phyloP scores from a whole-genome alignment of 2,329 filamentous ascomycete genomes.

The Camptophora hylomeconis region DNA sequence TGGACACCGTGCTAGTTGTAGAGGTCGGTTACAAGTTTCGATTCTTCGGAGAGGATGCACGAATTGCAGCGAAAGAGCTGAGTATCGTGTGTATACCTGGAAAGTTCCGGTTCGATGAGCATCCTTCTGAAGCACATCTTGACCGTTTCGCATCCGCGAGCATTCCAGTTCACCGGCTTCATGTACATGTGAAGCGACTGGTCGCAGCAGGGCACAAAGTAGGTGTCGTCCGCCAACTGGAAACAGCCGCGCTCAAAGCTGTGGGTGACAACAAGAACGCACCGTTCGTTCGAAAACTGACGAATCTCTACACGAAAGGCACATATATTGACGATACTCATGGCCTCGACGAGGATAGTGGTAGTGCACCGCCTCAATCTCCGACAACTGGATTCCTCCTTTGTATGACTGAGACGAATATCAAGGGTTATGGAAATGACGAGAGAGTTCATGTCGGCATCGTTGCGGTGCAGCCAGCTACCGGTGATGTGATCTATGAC shows the following conservation, averaged over 20 bases:
- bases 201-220: conserved; percentile 92
- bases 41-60: conserved; percentile 92
- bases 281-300: conserved; percentile 83
- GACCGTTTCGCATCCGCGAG: conserved; percentile 90
- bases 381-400: conserved; percentile 72
- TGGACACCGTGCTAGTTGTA: conserved; percentile 80
- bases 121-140: conserved; percentile 82
- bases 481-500: conserved; percentile 91
- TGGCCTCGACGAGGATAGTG: conserved; percentile 46
- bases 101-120: conserved; percentile 87
- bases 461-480: conserved; percentile 86
- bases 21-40: conserved; percentile 98
- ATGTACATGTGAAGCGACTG: conserved; percentile 86
- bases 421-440: conserved; percentile 71
- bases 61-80: conserved; percentile 75
- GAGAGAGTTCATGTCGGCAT: conserved; percentile 89
- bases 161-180: conserved; percentile 80
- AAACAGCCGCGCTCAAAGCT: conserved; percentile 91
- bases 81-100: conserved; percentile 95
- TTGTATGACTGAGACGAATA: conserved; percentile 75
- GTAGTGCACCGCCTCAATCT: conserved; percentile 44
- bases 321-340: conserved; percentile 94
- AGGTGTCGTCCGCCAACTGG: conserved; percentile 83
- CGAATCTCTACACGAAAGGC: conserved; percentile 93
- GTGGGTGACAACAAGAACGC: conserved; percentile 87